These are phyloP conservation scores for Striga hermonthica DNA, from an alignment of 305 asterid species.

Conservation along the genomic window DNA sequence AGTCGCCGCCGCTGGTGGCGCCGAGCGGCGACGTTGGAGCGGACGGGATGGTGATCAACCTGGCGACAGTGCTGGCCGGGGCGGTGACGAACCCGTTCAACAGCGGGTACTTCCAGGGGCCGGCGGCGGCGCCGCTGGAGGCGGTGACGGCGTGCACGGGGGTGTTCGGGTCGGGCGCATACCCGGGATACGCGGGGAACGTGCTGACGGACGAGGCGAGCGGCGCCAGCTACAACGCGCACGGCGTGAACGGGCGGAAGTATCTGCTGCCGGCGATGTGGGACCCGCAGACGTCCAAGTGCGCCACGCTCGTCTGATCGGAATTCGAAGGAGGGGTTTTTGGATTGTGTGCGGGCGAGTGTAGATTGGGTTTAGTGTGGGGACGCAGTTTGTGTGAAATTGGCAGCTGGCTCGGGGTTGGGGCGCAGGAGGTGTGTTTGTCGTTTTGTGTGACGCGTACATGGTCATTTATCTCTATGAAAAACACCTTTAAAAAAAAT, in stretches of 20 bases:
- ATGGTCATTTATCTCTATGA: slow-evolving; percentile 26
- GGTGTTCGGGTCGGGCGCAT: slow-evolving; percentile 78
- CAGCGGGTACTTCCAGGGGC: slow-evolving; percentile 84
- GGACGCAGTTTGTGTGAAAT: slow-evolving; percentile 19
- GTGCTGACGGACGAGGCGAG: slow-evolving; percentile 50
- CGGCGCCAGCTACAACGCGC: slow-evolving; percentile 80
- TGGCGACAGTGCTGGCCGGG: slow-evolving; percentile 90
- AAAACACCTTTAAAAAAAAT: not conserved
- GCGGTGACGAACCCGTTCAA: slow-evolving; percentile 80
- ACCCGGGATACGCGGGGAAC: slow-evolving; percentile 77
- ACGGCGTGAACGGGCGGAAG: slow-evolving; percentile 64
- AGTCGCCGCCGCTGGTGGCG: slow-evolving; percentile 61
- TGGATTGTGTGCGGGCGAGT: slow-evolving; percentile 28
- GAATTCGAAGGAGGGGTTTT: not conserved
- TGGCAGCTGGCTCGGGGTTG: not conserved
- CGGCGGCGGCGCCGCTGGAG: slow-evolving; percentile 77
- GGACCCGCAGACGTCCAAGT: slow-evolving; percentile 74
- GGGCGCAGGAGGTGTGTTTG: slow-evolving; percentile 22
- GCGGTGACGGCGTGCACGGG: slow-evolving; percentile 90
- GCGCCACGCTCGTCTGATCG: slow-evolving; percentile 65
- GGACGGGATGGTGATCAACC: slow-evolving; percentile 79
- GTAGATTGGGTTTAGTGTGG: slow-evolving; percentile 36
- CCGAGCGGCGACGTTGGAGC: slow-evolving; percentile 87
- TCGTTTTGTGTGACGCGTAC: slow-evolving; percentile 48
- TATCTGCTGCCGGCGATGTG: slow-evolving; percentile 88